These are phyloP conservation scores for Pseudocercospora vitis DNA, from an alignment of 2,329 filamentous ascomycete species.

Conservation along the genomic window DNA sequence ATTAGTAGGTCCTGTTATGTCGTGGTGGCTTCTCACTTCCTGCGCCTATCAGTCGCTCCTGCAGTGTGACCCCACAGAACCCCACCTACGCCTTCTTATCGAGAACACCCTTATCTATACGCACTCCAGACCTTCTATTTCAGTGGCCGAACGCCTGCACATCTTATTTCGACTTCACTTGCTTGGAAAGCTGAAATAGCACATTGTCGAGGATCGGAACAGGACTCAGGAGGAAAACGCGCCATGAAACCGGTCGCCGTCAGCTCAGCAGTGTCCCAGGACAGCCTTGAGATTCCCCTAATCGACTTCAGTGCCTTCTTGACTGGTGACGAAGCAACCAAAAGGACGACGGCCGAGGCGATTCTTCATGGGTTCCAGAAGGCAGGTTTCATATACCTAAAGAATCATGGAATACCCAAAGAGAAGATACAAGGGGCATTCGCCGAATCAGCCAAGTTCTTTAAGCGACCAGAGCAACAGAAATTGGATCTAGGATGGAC, in stretches of 20 bases:
- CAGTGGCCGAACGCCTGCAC: slow-evolving; percentile 10
- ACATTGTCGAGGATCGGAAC: too few relatives aligned
- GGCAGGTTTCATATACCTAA: slow-evolving; percentile 86
- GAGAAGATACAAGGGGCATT: slow-evolving; percentile 38
- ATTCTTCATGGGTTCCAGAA: slow-evolving; percentile 79
- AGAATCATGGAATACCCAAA: slow-evolving; percentile 70
- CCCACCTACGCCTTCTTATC: slow-evolving; percentile 9
- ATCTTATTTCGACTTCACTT: slow-evolving; percentile 22
- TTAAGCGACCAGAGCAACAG: slow-evolving; percentile 59
- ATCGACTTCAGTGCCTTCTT: slow-evolving; percentile 75
- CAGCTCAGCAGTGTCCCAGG: slow-evolving; percentile 35
- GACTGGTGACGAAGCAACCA: slow-evolving; percentile 54
- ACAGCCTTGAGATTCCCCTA: slow-evolving; percentile 48
- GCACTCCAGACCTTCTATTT: slow-evolving; percentile 7
- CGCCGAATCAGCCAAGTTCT: slow-evolving; percentile 65
- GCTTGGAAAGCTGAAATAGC: too few relatives aligned
- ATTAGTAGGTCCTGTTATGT: neutral
- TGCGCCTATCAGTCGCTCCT: slow-evolving; percentile 1
- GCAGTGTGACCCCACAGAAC: neutral
- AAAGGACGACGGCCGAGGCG: slow-evolving; percentile 58
- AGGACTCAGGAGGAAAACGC: slow-evolving; percentile 1
- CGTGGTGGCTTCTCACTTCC: neutral
- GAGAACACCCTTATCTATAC: slow-evolving; percentile 15
- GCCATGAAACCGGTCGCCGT: slow-evolving; percentile 28
- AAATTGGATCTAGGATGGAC: slow-evolving; percentile 69